A percentile compares a stretch with the other conserved stretches of the same genome.
phyloP scores from a whole-genome alignment of 2,329 filamentous ascomycete genomes.

The Penicillium nordicum region DNA sequence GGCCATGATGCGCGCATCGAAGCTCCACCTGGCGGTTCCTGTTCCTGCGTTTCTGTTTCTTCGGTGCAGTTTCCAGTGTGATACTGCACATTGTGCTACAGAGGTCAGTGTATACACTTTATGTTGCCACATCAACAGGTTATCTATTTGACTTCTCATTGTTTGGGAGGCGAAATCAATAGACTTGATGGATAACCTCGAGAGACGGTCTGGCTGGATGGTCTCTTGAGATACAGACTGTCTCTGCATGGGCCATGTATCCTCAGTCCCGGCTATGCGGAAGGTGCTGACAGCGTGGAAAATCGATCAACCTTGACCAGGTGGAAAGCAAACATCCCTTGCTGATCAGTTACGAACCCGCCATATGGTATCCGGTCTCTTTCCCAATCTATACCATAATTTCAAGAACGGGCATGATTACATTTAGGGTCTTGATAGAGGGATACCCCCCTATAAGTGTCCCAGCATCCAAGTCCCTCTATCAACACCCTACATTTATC shows the following conservation, averaged over 20 bases:
- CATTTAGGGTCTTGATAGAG: conserved; percentile 8
- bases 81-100: conserved; percentile 13
- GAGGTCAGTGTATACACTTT: neutral
- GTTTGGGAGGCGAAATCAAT: neutral
- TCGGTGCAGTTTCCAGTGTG: conserved; percentile 5
- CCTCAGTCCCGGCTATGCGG: too few relatives aligned
- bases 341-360: neutral
- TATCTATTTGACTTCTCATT: conserved; percentile 4
- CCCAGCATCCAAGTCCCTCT: too few relatives aligned
- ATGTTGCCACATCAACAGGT: conserved; percentile 20
- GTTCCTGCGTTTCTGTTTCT: neutral
- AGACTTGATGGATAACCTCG: neutral
- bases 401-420: conserved; percentile 13
- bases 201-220: neutral
- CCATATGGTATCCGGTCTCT: neutral
- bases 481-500: conserved; percentile 14
- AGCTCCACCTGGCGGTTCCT: conserved; percentile 11
- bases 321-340: neutral
- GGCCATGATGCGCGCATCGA: conserved; percentile 14
- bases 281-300: neutral
- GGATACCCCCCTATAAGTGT: too few relatives aligned
- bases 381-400: neutral
- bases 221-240: neutral
- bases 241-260: neutral
- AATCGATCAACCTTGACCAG: neutral